Evolutionary conservation across 768 basidiomycete genomes (phyloP), one percentile per base, ranked within the genome.

Genomic region (Naganishia randhawae): DNA sequence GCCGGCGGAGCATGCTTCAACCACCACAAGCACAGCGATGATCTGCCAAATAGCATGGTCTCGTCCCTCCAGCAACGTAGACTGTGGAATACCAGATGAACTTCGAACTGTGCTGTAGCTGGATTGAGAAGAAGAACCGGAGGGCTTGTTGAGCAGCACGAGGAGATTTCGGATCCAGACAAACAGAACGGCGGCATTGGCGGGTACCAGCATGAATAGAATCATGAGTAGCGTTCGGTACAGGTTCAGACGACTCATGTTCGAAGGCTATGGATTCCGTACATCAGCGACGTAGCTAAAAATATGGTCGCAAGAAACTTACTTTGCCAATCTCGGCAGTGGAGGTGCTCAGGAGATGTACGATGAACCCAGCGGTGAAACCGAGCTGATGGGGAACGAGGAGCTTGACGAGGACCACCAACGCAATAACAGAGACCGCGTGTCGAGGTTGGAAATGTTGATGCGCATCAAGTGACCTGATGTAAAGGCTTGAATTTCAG

Each of bases 301-400:
- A 29, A 3, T n/a, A 31, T 17, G 31, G 16, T 1, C 16, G 3
- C 22, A 11, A 11, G 35, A n/a, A 7, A 41, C 65, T 32, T 6
- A 66, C 65, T 8, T 27, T 29, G 0, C 31, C 6, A 2, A 32
- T n/a, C n/a, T 41, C 50, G 22, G 22, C 42, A 41, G 42, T 53
- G 32, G 37, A 41, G 9, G 52, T 50, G 25, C n/a, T 51, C 2
- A 50, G 32, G 31, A 62, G 80, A 69, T 92, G 91, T 61, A 89
- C 85, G n/a, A 87, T 69, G 87, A 90, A 91, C 71, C 87, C 87
- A 22, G 90, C 87, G 27, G 95, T 83, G 79, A 89, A 93, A 5
- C 89, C 92, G 11, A 94, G 89, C 79, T 96, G 93, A 86, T 91
- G 92, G 0, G 93, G 93, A n/a, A 94, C 82, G 63, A 92, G 81